Percentiles rank a stretch among this genome's conserved stretches.
These are phyloP conservation scores for Candida chilensis DNA, from an alignment of 805 yeast genomes.

Conservation along the genomic window DNA sequence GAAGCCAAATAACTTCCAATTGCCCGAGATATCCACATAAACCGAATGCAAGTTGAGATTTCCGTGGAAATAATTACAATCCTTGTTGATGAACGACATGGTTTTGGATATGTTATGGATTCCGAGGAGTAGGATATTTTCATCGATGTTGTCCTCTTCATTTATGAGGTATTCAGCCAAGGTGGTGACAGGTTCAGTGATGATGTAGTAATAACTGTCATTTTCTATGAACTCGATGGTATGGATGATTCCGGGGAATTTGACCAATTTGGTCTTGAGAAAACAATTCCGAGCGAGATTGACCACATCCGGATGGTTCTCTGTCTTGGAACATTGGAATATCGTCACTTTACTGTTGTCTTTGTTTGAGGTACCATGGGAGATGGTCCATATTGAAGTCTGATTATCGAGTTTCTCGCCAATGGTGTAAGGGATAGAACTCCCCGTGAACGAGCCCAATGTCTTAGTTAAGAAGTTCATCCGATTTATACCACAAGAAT, in stretches of 20 bases:
- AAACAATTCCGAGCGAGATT: constrained; percentile 24
- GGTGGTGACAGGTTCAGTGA: constrained; percentile 62
- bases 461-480: constrained; percentile 71
- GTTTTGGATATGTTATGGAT: constrained; percentile 45
- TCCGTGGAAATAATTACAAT: constrained; percentile 55
- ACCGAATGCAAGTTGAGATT: constrained; percentile 48
- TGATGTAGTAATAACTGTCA: constrained; percentile 45
- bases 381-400: constrained; percentile 51
- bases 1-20: constrained; percentile 80
- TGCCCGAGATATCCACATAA: constrained; percentile 61
- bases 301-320: too few species aligned
- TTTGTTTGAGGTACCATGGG: constrained; percentile 47
- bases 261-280: constrained; percentile 42
- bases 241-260: constrained; percentile 61
- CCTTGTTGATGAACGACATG: constrained; percentile 47
- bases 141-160: constrained; percentile 10
- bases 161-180: constrained; percentile 28
- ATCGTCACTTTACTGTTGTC: constrained; percentile 48
- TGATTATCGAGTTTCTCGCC: constrained; percentile 31
- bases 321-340: too few species aligned
- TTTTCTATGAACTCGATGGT: constrained; percentile 57
- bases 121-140: constrained; percentile 40
- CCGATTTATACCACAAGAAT: neutral
- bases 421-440: constrained; percentile 48
- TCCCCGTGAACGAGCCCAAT: constrained; percentile 45